Conservation (phyloP, 257 asterid species). For the Apocynum venetum region DNA sequence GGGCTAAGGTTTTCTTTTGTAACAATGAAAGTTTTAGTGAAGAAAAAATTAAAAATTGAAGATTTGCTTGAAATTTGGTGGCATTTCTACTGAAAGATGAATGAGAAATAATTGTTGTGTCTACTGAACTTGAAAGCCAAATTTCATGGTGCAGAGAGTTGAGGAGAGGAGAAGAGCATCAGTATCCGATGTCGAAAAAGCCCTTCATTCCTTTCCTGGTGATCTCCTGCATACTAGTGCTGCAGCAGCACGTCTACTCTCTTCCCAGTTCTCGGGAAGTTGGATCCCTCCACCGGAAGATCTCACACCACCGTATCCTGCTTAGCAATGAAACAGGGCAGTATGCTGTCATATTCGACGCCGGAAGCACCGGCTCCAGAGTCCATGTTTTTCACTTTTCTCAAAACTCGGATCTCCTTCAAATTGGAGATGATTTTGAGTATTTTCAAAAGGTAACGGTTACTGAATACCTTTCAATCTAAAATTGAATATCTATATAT, state of each 20-base stretch:
- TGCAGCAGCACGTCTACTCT: neutral
- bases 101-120: no score
- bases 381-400: slow-evolving; percentile 36
- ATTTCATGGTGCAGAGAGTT: neutral
- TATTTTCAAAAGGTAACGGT: neutral
- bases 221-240: neutral
- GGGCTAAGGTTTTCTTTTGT: no score
- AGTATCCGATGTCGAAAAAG: neutral
- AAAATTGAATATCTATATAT: neutral
- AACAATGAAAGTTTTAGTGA: no score
- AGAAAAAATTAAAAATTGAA: no score
- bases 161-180: no score
- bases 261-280: neutral
- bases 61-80: no score
- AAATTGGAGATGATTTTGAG: slow-evolving; percentile 32
- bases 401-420: slow-evolving; percentile 21
- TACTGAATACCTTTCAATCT: neutral
- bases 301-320: neutral
- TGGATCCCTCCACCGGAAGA: neutral
- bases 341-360: slow-evolving; percentile 39
- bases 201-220: neutral
- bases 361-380: slow-evolving; percentile 40
- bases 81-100: no score
- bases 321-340: slow-evolving; percentile 7
- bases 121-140: no score